Evolutionary conservation across 257 asterid species (phyloP).

Genomic region (Gardenia jasminoides): DNA sequence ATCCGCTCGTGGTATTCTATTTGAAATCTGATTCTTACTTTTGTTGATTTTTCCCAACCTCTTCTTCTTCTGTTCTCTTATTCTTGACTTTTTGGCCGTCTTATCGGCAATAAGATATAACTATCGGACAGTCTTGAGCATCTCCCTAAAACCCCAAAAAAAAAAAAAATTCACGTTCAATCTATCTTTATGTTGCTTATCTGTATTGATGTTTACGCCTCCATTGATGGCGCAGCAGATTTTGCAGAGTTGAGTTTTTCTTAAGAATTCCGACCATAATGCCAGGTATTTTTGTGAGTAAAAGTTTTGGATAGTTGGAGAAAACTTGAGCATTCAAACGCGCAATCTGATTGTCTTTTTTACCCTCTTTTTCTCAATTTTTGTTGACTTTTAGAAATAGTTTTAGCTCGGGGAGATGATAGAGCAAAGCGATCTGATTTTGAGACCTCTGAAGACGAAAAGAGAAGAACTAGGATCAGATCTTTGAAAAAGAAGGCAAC

Average conservation of each 20-base stretch:
- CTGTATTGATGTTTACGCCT: not conserved
- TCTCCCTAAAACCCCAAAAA: slow-evolving; percentile 13
- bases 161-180: too few relatives aligned
- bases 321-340: not conserved
- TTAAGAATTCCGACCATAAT: slow-evolving; percentile 33
- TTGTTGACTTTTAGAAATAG: slow-evolving; percentile 22
- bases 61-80: not conserved
- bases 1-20: too few relatives aligned
- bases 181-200: not conserved
- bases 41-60: not conserved
- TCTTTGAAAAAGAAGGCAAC: slow-evolving; percentile 45
- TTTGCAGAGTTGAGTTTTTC: slow-evolving; percentile 28
- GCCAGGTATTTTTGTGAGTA: slow-evolving; percentile 51
- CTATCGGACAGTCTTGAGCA: slow-evolving; percentile 25
- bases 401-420: slow-evolving; percentile 38
- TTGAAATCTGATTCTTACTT: not conserved
- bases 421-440: slow-evolving; percentile 36
- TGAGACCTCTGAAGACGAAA: slow-evolving; percentile 50
- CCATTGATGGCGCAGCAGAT: slow-evolving; percentile 40
- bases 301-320: not conserved
- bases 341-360: not conserved
- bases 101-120: slow-evolving; percentile 26
- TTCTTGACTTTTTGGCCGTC: too few relatives aligned
- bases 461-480: slow-evolving; percentile 39
- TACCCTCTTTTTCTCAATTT: not conserved